phyloP scores from a whole-genome alignment of 139 green algal species.

The Volvox africanus region DNA sequence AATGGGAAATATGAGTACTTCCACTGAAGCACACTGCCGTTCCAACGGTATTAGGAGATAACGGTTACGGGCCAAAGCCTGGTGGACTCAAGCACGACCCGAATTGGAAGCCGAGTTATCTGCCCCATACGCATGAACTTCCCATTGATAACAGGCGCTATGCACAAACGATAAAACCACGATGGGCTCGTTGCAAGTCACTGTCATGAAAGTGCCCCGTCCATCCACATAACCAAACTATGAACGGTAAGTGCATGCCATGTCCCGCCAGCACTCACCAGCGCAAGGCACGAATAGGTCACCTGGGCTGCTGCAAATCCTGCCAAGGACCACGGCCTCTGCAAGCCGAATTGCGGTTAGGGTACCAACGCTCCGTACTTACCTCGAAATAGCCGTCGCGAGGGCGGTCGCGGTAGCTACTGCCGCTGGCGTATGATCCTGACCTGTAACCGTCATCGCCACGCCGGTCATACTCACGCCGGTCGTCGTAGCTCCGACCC shows the following conservation, averaged over 20 bases:
- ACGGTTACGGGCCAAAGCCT: not conserved
- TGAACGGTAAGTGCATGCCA: not conserved
- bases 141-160: not conserved
- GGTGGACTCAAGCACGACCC: not conserved
- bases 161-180: not conserved
- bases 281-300: not conserved
- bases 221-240: not conserved
- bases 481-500: not conserved
- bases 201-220: not conserved
- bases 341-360: not conserved
- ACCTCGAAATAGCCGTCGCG: conserved; percentile 30
- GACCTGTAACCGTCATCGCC: conserved; percentile 36
- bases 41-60: not conserved
- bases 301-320: not conserved
- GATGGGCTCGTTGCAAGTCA: not conserved
- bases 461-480: conserved; percentile 21
- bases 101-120: not conserved
- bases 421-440: conserved; percentile 24
- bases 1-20: not conserved
- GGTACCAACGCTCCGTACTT: not conserved
- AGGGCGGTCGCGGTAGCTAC: conserved; percentile 30
- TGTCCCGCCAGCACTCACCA: not conserved
- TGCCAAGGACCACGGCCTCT: not conserved
- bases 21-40: not conserved
- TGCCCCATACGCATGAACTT: not conserved